Evolutionary conservation across 306 rosid species (phyloP).

Genomic region (Boehmeria nivea): DNA sequence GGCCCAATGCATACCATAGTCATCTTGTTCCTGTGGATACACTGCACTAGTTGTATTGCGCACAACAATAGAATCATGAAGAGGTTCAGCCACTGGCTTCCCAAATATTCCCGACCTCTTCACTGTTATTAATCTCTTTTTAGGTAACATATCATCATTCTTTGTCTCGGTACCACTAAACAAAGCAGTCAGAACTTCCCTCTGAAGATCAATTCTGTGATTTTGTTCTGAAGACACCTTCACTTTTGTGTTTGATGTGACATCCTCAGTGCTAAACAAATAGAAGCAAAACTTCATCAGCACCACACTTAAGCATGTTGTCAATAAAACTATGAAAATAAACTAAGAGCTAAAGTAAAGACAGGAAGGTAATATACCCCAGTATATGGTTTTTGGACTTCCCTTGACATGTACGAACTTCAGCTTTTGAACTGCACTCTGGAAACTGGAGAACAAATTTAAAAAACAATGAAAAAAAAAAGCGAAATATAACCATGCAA

Average conservation of each 20-base stretch:
- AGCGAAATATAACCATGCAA: conserved; percentile 2
- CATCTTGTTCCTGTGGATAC: conserved; percentile 23
- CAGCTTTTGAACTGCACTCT: conserved; percentile 30
- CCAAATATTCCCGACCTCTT: conserved; percentile 33
- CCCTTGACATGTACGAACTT: conserved; percentile 26
- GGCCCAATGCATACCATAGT: conserved; percentile 38
- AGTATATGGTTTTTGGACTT: conserved; percentile 23
- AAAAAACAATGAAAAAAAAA: conserved; percentile 13
- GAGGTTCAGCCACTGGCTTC: conserved; percentile 48
- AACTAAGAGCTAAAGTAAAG: conserved; percentile 15
- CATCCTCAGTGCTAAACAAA: conserved; percentile 29
- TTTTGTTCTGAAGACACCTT: conserved; percentile 29
- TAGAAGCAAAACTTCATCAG: conserved; percentile 25
- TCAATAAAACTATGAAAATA: not conserved
- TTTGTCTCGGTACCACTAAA: conserved; percentile 37
- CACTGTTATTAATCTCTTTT: conserved; percentile 26
- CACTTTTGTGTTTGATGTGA: conserved; percentile 20
- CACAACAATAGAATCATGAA: conserved; percentile 33
- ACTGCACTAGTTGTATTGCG: conserved; percentile 20
- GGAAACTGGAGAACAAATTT: conserved; percentile 40
- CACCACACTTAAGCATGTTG: not conserved
- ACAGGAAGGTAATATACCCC: conserved; percentile 36
- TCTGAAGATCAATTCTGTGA: conserved; percentile 42
- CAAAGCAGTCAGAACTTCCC: conserved; percentile 53
- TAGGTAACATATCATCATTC: conserved; percentile 38